Evolutionary conservation across 352 stramenopile genomes (phyloP), one percentile per base, ranked within the genome.

Genomic region (Phytophthora citricola): DNA sequence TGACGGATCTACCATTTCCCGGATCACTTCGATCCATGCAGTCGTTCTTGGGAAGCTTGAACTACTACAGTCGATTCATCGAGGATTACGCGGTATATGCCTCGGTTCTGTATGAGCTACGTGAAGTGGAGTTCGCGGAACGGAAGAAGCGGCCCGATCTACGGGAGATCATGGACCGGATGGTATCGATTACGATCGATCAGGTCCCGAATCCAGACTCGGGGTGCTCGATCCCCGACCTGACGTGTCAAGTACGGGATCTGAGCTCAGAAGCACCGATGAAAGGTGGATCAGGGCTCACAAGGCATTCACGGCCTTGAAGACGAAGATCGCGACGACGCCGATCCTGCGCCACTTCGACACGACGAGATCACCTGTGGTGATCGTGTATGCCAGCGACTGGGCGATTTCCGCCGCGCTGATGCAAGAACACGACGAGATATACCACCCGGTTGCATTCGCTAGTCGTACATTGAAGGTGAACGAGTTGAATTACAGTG

Each of bases 51-150:
- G 60, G 60, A 0, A 66, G 58, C 9, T 9, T 70, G 9, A 74
- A 64, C 29, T 74, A 74, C 43, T 68, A 68, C 29, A 60, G 55
- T 20, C n/a, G 43, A 1, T 69, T 70, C 48, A 63, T 74, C 11
- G 60, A 70, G 4, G 43, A 70, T 15, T 70, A 61, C 4, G 55
- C 47, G 6, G 17, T 20, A 0, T 20, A 20, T 20, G 17, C 17
- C 17, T 20, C 17, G 0, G 17, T 20, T 20, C 17, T 20, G 17
- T 20, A 20, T 20, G 17, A 20, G 1, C 17, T 20, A 20, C 17
- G 17, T 20, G 17, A 20, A 46, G n/a, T 7, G 1, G 46, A 69
- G 8, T 63, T 69, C 31, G 9, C n/a, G 3, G 34, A 46, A 12
- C 11, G 43, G 22, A 2, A 14, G 4, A 31, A 40, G 1, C 9